phyloP scores from a whole-genome alignment of 2,329 filamentous ascomycete species.

The Macrophomina tecta region DNA sequence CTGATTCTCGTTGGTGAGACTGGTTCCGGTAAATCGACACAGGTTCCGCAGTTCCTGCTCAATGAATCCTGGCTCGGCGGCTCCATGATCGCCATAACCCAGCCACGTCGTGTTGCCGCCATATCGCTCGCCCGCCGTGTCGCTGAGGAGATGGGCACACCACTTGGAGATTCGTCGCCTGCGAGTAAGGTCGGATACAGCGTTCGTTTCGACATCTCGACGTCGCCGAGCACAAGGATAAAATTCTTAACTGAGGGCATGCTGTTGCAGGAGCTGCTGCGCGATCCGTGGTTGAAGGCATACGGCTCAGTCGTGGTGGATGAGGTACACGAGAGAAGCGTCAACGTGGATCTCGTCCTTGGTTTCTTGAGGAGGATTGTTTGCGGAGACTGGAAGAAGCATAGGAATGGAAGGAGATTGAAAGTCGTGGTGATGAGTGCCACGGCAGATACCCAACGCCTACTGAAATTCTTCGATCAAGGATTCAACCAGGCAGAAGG shows the following conservation, averaged over 20 bases:
- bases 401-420: constrained; percentile 70
- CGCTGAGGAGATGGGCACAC: constrained; percentile 77
- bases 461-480: constrained; percentile 75
- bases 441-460: constrained; percentile 83
- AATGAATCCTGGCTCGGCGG: constrained; percentile 82
- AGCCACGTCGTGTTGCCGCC: constrained; percentile 91
- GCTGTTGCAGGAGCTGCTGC: constrained; percentile 89
- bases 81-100: constrained; percentile 84
- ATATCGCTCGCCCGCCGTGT: constrained; percentile 90
- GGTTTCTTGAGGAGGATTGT: constrained; percentile 87
- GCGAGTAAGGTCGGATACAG: constrained; percentile 82
- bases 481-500: constrained; percentile 27
- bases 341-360: constrained; percentile 89
- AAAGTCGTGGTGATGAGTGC: constrained; percentile 98
- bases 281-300: constrained; percentile 79
- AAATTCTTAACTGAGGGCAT: constrained; percentile 98
- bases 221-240: constrained; percentile 80
- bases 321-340: constrained; percentile 94
- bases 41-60: constrained; percentile 89
- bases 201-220: constrained; percentile 89
- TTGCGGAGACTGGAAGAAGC: constrained; percentile 61
- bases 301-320: constrained; percentile 94
- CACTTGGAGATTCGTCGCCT: constrained; percentile 64
- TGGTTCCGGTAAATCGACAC: constrained; percentile 95
- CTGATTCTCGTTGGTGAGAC: constrained; percentile 91